Percentiles rank a stretch among this genome's conserved stretches.
These are phyloP conservation scores for Thoreauomyces humboldtii DNA, from an alignment of 192 early-diverging fungal species.

Conservation along the genomic window DNA sequence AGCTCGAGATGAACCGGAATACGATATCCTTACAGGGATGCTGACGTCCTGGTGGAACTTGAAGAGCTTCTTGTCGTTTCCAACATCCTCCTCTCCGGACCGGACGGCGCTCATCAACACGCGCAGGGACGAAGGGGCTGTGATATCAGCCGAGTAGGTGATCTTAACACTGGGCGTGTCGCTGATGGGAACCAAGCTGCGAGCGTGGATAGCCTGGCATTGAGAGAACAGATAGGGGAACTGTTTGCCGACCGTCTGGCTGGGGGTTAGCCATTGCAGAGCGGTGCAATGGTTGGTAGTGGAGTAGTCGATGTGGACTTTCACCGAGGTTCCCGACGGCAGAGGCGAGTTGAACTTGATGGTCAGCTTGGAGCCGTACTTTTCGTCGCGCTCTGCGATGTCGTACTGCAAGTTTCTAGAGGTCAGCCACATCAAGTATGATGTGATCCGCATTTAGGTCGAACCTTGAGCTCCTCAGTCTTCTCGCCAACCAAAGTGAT, in stretches of 20 bases:
- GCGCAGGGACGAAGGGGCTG: slow-evolving; percentile 71
- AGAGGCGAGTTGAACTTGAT: slow-evolving; percentile 52
- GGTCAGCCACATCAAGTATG: too few relatives aligned
- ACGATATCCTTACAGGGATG: slow-evolving; percentile 57
- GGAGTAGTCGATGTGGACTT: slow-evolving; percentile 68
- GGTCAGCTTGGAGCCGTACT: slow-evolving; percentile 71
- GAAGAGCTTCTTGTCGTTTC: slow-evolving; percentile 57
- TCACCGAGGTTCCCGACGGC: slow-evolving; percentile 37
- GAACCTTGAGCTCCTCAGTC: neutral
- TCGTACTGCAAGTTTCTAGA: slow-evolving; percentile 38
- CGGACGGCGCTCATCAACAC: slow-evolving; percentile 92
- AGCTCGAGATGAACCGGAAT: too few relatives aligned
- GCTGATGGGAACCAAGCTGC: slow-evolving; percentile 72
- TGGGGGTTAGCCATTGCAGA: slow-evolving; percentile 86
- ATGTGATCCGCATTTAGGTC: neutral
- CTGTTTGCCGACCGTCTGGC: slow-evolving; percentile 90
- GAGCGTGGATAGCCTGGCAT: slow-evolving; percentile 93
- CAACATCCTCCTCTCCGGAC: slow-evolving; percentile 51
- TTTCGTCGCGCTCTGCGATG: slow-evolving; percentile 54
- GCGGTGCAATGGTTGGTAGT: slow-evolving; percentile 84
- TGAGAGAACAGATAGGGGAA: slow-evolving; percentile 97
- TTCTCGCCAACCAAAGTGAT: neutral
- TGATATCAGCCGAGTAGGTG: slow-evolving; percentile 76
- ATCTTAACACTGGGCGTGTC: slow-evolving; percentile 70
- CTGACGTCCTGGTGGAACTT: slow-evolving; percentile 81